Evolutionary conservation across 495 filamentous ascomycete genomes (phyloP), one percentile per base, ranked within the genome.

Genomic region (Chaetomium fimeti): DNA sequence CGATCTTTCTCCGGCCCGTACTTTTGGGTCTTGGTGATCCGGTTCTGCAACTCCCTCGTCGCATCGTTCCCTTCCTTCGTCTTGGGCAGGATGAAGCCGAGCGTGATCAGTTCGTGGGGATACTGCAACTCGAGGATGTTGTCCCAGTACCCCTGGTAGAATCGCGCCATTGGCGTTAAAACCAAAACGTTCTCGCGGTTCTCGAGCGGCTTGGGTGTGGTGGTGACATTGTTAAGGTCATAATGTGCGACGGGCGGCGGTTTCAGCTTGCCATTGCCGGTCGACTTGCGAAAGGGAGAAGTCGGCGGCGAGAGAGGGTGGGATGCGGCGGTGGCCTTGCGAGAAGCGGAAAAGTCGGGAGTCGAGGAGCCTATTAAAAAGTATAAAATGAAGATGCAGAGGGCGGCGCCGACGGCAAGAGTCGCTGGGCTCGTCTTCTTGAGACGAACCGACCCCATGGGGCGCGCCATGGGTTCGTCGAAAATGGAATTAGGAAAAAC

Each of bases 51-150:
- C 48, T 88, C 88, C 1, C 84, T 74, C 16, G 92, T 91, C 2
- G 94, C 94, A 13, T 83, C 75, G 70, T 97, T 92, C 40, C 94
- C 94, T 58, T 96, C 92, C 65, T 87, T 87, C 49, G 87, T 94
- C 74, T 93, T 93, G 11, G 94, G 95, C 29, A 95, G 85, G 71
- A 98, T 98, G 77, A 97, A 98, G n/a, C 91, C 94, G 27, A 98
- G 80, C 0, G 91, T 92, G 70, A 98, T 92, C 48, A 98, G 81
- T 52, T 96, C 91, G 78, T 96, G 95, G 11, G 94, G 95, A 74
- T 97, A 98, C 69, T 76, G 82, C 52, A 98, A 80, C 66, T 85
- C 84, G 48, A 91, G 77, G n/a, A 98, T 80, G 73, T 98, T 98
- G 68, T 93, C 89, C 95, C 95, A 98, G 81, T 97, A 98, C 66